phyloP scores from a whole-genome alignment of 1,284 basidiomycete genomes.

The Agaricales sp. region DNA sequence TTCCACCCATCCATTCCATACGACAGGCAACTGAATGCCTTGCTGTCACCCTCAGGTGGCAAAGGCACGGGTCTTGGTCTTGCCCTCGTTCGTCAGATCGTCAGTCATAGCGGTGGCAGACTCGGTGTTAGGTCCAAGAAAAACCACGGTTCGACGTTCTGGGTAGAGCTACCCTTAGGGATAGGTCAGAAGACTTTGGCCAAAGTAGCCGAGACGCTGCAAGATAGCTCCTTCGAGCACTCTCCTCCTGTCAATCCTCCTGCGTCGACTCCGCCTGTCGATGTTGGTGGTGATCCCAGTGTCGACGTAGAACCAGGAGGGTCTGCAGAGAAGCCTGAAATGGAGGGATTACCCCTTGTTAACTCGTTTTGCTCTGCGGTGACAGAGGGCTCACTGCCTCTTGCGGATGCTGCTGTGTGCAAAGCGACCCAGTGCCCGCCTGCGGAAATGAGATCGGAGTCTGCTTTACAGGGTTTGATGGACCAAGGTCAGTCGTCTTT shows the following conservation, averaged over 20 bases:
- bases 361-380: not conserved
- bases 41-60: constrained; percentile 35
- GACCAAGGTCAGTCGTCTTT: constrained; percentile 56
- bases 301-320: too few species aligned
- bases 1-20: not conserved
- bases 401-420: constrained; percentile 19
- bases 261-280: not conserved
- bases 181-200: constrained; percentile 24
- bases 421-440: constrained; percentile 18
- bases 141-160: constrained; percentile 61
- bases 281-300: too few species aligned
- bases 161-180: constrained; percentile 60
- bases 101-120: constrained; percentile 73
- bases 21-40: not conserved
- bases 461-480: constrained; percentile 57
- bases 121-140: constrained; percentile 63
- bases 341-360: not conserved
- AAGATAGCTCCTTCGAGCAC: too few species aligned
- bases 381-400: not conserved
- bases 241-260: not conserved
- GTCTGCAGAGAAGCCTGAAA: not conserved
- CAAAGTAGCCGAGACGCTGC: not conserved
- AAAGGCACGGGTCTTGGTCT: constrained; percentile 87
- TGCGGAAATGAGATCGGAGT: constrained; percentile 22
- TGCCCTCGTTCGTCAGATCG: constrained; percentile 83